These are phyloP conservation scores for Salvia hispanica DNA, from an alignment of 257 asterid genomes.

Conservation along the genomic window DNA sequence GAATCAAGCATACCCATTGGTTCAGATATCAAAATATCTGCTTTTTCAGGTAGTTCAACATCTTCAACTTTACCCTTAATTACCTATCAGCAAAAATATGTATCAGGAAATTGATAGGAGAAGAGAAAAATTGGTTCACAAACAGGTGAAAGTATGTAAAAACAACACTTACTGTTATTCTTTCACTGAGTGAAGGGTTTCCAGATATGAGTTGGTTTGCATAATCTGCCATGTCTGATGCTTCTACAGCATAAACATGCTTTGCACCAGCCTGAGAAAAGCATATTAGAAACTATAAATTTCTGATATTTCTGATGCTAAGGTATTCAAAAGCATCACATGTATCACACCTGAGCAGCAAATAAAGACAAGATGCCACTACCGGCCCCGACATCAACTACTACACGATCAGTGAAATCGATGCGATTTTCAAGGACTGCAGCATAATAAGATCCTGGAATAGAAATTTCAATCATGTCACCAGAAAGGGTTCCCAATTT, in stretches of 20 bases:
- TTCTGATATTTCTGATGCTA: constrained; percentile 24
- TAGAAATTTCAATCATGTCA: constrained; percentile 35
- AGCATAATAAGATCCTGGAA: constrained; percentile 91
- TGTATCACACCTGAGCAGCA: constrained; percentile 84
- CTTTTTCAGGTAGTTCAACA: constrained; percentile 89
- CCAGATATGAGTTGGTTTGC: constrained; percentile 89
- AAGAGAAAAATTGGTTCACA: constrained; percentile 13
- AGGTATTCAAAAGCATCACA: constrained; percentile 22
- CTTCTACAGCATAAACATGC: constrained; percentile 99
- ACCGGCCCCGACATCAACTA: constrained; percentile 99
- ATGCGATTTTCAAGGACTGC: constrained; percentile 95
- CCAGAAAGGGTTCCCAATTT: constrained; percentile 22
- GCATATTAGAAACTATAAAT: constrained; percentile 29
- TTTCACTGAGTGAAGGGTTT: constrained; percentile 70
- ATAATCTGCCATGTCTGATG: constrained; percentile 98
- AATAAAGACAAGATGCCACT: constrained; percentile 97
- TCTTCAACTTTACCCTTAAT: constrained; percentile 97
- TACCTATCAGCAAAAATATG: constrained; percentile 54
- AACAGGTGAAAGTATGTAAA: constrained; percentile 22
- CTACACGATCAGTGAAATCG: constrained; percentile 77
- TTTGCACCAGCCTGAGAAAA: constrained; percentile 86
- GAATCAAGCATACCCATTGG: constrained; percentile 82
- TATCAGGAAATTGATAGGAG: constrained; percentile 21
- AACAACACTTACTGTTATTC: constrained; percentile 69
- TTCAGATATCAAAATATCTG: constrained; percentile 94